Evolutionary conservation across 83 land plant genomes (phyloP).

Genomic region (Picea abies): DNA sequence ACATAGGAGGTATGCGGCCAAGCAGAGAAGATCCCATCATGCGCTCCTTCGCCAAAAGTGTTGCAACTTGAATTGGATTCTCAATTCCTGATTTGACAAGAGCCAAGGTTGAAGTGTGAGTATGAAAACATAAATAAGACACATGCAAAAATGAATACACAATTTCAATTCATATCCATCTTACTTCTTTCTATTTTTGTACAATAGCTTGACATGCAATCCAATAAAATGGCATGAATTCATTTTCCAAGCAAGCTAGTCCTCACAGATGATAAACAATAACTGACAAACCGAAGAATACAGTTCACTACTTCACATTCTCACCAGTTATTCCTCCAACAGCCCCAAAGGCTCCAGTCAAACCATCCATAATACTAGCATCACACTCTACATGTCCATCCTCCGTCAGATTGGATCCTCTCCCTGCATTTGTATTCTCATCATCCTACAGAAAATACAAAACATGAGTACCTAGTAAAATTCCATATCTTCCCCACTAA

Average conservation of each 20-base stretch:
- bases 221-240: background rate
- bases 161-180: background rate
- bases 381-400: slow-evolving; percentile 97
- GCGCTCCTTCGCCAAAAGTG: slow-evolving; percentile 78
- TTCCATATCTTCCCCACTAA: background rate
- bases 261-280: background rate
- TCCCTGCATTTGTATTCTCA: slow-evolving; percentile 92
- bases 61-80: slow-evolving; percentile 90
- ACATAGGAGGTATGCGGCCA: slow-evolving; percentile 97
- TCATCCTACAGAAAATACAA: slow-evolving; percentile 66
- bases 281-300: slow-evolving; percentile 7
- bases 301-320: background rate
- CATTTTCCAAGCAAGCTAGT: background rate
- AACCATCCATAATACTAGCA: slow-evolving; percentile 97
- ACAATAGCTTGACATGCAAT: background rate
- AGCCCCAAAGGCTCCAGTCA: slow-evolving; percentile 92
- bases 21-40: slow-evolving; percentile 55
- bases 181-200: background rate
- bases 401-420: slow-evolving; percentile 94
- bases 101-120: slow-evolving; percentile 1
- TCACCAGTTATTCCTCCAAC: slow-evolving; percentile 96
- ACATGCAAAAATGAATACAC: background rate
- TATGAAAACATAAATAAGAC: slow-evolving; percentile 4
- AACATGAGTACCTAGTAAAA: slow-evolving; percentile 5
- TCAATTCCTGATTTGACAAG: slow-evolving; percentile 73